phyloP scores from a whole-genome alignment of 2,329 filamentous ascomycete genomes.

The Calcarisporium arbuscula region DNA sequence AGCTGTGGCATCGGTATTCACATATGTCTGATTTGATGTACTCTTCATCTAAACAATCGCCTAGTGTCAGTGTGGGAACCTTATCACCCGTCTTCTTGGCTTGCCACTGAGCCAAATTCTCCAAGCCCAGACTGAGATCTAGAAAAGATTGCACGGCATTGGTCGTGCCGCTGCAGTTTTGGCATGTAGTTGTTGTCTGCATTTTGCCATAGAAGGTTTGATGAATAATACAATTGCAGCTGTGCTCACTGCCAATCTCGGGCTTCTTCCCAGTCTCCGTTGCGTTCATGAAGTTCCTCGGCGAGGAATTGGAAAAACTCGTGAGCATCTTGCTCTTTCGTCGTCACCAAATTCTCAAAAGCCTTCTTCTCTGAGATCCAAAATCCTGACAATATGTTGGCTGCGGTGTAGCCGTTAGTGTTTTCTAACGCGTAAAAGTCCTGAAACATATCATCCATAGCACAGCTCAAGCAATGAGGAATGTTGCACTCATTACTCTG shows the following conservation, averaged over 20 bases:
- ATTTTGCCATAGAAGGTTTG: constrained; percentile 91
- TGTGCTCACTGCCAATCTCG: constrained; percentile 52
- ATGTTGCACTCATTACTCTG: constrained; percentile 65
- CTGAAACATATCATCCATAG: constrained; percentile 68
- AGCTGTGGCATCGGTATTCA: constrained; percentile 81
- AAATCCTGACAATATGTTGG: constrained; percentile 81
- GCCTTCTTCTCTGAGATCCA: constrained; percentile 77
- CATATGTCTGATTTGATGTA: constrained; percentile 85
- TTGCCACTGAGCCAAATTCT: constrained; percentile 62
- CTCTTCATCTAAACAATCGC: constrained; percentile 74
- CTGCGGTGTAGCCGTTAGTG: constrained; percentile 83
- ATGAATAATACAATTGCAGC: constrained; percentile 86
- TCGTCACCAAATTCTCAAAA: constrained; percentile 73
- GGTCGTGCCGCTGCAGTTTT: constrained; percentile 76
- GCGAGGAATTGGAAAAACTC: constrained; percentile 96
- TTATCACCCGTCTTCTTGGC: constrained; percentile 47
- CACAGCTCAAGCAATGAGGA: constrained; percentile 59
- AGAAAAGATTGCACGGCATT: constrained; percentile 83
- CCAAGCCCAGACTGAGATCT: constrained; percentile 83
- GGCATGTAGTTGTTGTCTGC: constrained; percentile 84
- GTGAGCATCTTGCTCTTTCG: constrained; percentile 93
- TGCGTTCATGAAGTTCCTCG: constrained; percentile 82
- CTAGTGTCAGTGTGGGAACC: constrained; percentile 42
- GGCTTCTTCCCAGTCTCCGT: constrained; percentile 62
- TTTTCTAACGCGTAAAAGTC: constrained; percentile 68